These are phyloP conservation scores for Lithocarpus polystachyus DNA, from an alignment of 306 rosid species.

Conservation along the genomic window DNA sequence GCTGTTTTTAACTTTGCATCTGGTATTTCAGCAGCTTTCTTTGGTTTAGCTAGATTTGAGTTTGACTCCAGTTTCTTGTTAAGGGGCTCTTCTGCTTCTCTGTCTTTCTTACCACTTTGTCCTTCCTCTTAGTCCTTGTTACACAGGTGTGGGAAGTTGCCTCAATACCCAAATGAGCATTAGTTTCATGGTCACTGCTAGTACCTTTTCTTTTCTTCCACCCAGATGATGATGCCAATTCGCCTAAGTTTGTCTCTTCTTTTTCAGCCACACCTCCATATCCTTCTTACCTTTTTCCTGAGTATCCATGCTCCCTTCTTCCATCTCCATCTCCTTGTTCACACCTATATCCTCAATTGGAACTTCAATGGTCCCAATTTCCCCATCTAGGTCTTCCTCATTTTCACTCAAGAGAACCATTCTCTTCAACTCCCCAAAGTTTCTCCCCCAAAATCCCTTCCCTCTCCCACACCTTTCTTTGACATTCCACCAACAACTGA, in stretches of 20 bases:
- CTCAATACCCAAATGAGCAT: not conserved
- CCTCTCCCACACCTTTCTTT: not conserved
- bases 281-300: conserved; percentile 29
- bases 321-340: conserved; percentile 26
- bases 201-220: conserved; percentile 38
- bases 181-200: too few species aligned
- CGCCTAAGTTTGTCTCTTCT: conserved; percentile 19
- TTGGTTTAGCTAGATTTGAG: too few species aligned
- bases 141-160: conserved; percentile 15
- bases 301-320: not conserved
- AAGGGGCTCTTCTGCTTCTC: too few species aligned
- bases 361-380: conserved; percentile 30
- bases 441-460: not conserved
- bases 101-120: conserved; percentile 13
- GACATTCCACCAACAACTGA: not conserved
- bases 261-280: not conserved
- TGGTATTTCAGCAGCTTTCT: conserved; percentile 14
- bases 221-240: conserved; percentile 22
- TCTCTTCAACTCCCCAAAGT: conserved; percentile 8
- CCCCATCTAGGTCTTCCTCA: conserved; percentile 17
- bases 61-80: too few species aligned
- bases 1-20: not conserved
- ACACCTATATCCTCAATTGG: conserved; percentile 38
- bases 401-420: conserved; percentile 6
- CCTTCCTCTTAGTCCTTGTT: conserved; percentile 24